These are phyloP conservation scores for Talaromyces piceae DNA, from an alignment of 2,329 filamentous ascomycete genomes.

Conservation along the genomic window DNA sequence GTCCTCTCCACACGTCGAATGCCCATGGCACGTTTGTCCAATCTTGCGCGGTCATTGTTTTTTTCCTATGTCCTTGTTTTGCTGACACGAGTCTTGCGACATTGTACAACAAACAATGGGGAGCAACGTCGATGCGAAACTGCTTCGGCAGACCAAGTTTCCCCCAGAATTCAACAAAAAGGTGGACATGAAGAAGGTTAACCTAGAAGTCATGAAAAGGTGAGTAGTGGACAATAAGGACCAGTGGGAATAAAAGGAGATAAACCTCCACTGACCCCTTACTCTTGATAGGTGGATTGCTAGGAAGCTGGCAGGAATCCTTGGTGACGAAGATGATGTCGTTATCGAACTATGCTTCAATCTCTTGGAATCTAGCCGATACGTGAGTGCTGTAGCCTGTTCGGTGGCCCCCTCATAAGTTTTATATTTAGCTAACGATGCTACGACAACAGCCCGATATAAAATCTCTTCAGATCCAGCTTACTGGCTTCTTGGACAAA, in stretches of 20 bases:
- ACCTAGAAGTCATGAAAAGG: slow-evolving; percentile 97
- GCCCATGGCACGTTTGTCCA: neutral
- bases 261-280: slow-evolving; percentile 11
- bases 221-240: slow-evolving; percentile 36
- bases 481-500: slow-evolving; percentile 91
- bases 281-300: slow-evolving; percentile 72
- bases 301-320: slow-evolving; percentile 73
- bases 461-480: slow-evolving; percentile 87
- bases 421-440: slow-evolving; percentile 18
- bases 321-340: slow-evolving; percentile 92
- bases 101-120: slow-evolving; percentile 59
- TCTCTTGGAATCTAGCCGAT: slow-evolving; percentile 63
- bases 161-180: slow-evolving; percentile 89
- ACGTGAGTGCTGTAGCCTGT: slow-evolving; percentile 49
- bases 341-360: slow-evolving; percentile 77
- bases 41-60: neutral
- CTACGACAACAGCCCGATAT: slow-evolving; percentile 71
- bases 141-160: slow-evolving; percentile 86
- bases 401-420: neutral
- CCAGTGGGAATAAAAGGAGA: neutral
- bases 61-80: neutral
- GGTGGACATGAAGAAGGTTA: slow-evolving; percentile 96
- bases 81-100: neutral
- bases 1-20: neutral
- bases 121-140: slow-evolving; percentile 77